These are phyloP conservation scores for Solanum medicagineum DNA, from an alignment of 257 asterid species.

Conservation along the genomic window DNA sequence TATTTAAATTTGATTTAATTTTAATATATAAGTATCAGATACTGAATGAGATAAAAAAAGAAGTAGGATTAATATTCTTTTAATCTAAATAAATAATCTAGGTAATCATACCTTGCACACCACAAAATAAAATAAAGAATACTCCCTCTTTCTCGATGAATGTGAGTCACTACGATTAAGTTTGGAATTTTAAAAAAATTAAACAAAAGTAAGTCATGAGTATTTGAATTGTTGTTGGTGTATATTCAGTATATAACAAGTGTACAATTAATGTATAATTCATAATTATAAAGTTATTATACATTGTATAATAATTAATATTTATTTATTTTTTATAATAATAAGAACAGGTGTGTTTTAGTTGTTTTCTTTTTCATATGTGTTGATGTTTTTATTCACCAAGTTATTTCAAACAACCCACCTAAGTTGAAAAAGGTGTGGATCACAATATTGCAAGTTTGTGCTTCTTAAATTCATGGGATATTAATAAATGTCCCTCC, in stretches of 20 bases:
- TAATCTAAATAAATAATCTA: neutral
- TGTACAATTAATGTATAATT: neutral
- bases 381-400: neutral
- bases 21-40: neutral
- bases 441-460: neutral
- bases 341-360: neutral
- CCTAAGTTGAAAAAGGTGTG: neutral
- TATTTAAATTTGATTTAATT: rapidly evolving
- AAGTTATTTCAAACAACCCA: neutral
- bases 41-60: neutral
- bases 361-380: neutral
- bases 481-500: neutral
- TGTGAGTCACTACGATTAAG: no score
- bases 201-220: rapidly evolving
- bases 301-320: neutral
- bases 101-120: no score
- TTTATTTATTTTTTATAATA: neutral
- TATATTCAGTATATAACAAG: neutral
- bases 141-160: no score
- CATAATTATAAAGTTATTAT: neutral
- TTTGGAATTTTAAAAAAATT: no score
- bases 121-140: no score
- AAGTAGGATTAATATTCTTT: neutral
- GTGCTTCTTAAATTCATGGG: neutral
- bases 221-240: neutral